Evolutionary conservation across 805 yeast species (phyloP), one percentile per base, ranked within the genome.

Genomic region (Zygotorulaspora sp.): DNA sequence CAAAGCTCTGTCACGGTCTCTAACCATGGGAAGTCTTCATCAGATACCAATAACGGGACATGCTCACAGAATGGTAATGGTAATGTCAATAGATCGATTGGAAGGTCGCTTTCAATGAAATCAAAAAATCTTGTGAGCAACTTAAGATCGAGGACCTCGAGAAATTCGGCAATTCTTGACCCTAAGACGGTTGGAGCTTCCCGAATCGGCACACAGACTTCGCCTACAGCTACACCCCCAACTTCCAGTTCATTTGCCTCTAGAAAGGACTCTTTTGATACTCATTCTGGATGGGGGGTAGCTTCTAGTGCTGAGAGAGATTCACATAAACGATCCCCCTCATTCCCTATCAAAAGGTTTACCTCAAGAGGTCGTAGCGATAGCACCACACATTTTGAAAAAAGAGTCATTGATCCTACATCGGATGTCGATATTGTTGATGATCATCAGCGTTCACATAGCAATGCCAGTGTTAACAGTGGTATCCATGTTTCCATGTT

Each of bases 201-300:
- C 14, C 29, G 29, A 17, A 25, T 34, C 9, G 32, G 21, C 12
- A 32, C 23, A 3, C 21, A 30, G 7, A 27, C 22, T 10, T 17
- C 34, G 12, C 34, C 36, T 5, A 27, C 13, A 14, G 17, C 21
- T 20, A 28, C 26, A 17, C 35, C 38, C 4, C 23, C 35, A n/a
- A 26, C 38, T 13, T 21, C 15, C n/a, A 28, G 30, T 2, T 26
- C 38, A 15, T 31, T 25, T 11, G 23, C 40, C 12, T 28, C 41
- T 10, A 36, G 32, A 11, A 26, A 19, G 7, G 41, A 42, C 8
- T 45, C 38, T 11, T 30, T 32, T 10, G 62, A 58, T 38, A 58
- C 64, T 0, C 61, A 58, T 44, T 55, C 64, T 3, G 64, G 64
- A 11, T 59, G 64, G 64, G 64, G 64, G 23, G 62, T 58, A 4